Base-by-base conservation (phyloP, 805 yeast species). In the Ogataea nonfermentans region DNA sequence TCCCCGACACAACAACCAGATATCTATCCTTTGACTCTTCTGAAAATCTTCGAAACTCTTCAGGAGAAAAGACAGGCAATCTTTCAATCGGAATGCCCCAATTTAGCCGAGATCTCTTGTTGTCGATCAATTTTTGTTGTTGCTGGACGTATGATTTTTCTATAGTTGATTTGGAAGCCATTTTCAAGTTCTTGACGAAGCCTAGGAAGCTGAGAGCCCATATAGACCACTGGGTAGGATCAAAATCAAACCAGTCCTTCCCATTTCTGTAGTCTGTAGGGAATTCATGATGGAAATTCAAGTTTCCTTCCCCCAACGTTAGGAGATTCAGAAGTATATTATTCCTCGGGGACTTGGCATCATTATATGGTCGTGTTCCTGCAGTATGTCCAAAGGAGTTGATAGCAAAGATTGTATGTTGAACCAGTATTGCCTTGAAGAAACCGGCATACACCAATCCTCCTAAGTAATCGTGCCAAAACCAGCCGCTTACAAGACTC, bases 31-130 rank as follows among this genome's bases (percentile, higher is more conserved):
- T 49, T 1, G 60, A 48, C 7, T 61, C 44, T 8, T 53, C 46
- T 10, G 72, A 63, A 11, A 76, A 55, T 35, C 59, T 53, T 32
- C 66, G 62, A 44, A 75, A 74, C 36, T 73, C 75, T 31, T 55
- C 60, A 2, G 78, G 71, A 1, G 76, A 57, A 36, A 74, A 67
- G 34, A 81, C 74, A 0, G 98, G 97, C 11, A 90, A 69, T 59
- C 81, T 82, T 48, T 89, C 91, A 38, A 91, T 82, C 3, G 96
- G 95, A 2, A 90, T 84, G 14, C 97, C 97, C 97, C 97, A 90
- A 66, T 86, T 84, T 44, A 90, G 71, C 48, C 80, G 79, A 9
- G 87, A 71, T 48, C 93, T 73, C 66, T 86, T 79, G 45, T 78
- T 69, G 62, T 90, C 95, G 17, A 90, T 71, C 46, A 81, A 67